A percentile compares a stretch with the other conserved stretches of the same genome.
Evolutionary conservation across 495 filamentous ascomycete species (phyloP).

Genomic region (Diplogelasinospora grovesii): DNA sequence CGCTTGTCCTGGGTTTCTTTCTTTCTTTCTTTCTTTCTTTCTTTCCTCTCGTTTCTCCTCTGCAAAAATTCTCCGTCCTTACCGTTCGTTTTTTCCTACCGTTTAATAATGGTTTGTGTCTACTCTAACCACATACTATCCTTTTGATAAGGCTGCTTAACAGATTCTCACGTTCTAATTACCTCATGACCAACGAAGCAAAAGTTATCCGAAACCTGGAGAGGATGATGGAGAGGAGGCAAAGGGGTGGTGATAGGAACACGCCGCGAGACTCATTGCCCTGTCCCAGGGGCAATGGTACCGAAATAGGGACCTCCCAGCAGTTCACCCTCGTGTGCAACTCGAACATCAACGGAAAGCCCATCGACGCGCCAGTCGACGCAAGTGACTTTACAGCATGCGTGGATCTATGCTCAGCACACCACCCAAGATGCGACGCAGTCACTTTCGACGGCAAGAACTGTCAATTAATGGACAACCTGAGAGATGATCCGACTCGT

Average conservation of each 20-base stretch:
- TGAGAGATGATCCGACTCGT: slow-evolving; percentile 11
- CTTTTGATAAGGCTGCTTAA: background rate
- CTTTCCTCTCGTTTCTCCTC: slow-evolving; percentile 12
- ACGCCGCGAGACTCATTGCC: slow-evolving; percentile 11
- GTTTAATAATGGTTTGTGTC: slow-evolving; percentile 15
- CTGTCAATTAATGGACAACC: slow-evolving; percentile 19
- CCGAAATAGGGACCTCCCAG: slow-evolving; percentile 22
- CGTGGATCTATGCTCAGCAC: slow-evolving; percentile 26
- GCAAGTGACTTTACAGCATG: slow-evolving; percentile 22
- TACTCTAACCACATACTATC: slow-evolving; percentile 5
- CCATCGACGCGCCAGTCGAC: slow-evolving; percentile 16
- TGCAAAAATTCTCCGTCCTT: slow-evolving; percentile 8
- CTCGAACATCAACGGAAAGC: slow-evolving; percentile 18
- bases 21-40: slow-evolving; percentile 11
- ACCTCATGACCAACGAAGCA: background rate
- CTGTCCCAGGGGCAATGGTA: slow-evolving; percentile 28
- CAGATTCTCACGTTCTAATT: background rate
- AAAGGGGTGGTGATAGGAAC: background rate
- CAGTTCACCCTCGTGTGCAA: slow-evolving; percentile 31
- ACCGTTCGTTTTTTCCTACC: slow-evolving; percentile 6
- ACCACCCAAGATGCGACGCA: slow-evolving; percentile 30
- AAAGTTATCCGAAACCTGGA: slow-evolving; percentile 1
- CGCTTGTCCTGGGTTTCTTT: slow-evolving; percentile 1
- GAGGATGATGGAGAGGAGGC: slow-evolving; percentile 2
- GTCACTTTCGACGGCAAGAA: slow-evolving; percentile 16